These are phyloP conservation scores for Fagopyrum homotropicum DNA, from an alignment of 148 eudicot genomes.

Conservation along the genomic window DNA sequence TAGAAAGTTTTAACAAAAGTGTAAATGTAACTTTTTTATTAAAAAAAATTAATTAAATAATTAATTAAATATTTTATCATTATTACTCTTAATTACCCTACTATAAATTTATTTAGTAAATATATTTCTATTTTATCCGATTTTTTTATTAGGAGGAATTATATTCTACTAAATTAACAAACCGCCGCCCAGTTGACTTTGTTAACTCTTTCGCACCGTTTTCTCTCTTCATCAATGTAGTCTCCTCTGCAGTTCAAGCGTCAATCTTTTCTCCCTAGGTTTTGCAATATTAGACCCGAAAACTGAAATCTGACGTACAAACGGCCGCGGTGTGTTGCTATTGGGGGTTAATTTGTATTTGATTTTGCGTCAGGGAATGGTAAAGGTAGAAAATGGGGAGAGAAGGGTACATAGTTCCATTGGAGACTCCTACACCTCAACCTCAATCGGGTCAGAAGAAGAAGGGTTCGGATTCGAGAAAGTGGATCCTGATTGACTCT, in stretches of 20 bases:
- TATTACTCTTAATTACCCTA: no score
- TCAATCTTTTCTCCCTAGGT: neutral
- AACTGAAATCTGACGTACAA: neutral
- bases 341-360: neutral
- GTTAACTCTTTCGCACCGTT: neutral
- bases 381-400: conserved; percentile 4
- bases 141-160: no score
- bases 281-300: neutral
- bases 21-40: no score
- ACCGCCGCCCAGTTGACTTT: neutral
- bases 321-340: no score
- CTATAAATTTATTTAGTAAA: no score
- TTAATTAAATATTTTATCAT: no score
- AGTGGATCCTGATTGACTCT: conserved; percentile 10
- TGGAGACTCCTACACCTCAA: conserved; percentile 11
- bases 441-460: conserved; percentile 1
- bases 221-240: neutral
- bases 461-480: conserved; percentile 12
- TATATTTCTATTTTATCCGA: no score
- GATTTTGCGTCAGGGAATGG: neutral
- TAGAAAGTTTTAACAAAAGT: no score
- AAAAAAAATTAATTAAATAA: no score
- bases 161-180: neutral
- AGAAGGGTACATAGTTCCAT: conserved; percentile 13
- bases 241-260: neutral